phyloP scores from a whole-genome alignment of 1,139 yeast species.

The Entelexis paramagnoliae region DNA sequence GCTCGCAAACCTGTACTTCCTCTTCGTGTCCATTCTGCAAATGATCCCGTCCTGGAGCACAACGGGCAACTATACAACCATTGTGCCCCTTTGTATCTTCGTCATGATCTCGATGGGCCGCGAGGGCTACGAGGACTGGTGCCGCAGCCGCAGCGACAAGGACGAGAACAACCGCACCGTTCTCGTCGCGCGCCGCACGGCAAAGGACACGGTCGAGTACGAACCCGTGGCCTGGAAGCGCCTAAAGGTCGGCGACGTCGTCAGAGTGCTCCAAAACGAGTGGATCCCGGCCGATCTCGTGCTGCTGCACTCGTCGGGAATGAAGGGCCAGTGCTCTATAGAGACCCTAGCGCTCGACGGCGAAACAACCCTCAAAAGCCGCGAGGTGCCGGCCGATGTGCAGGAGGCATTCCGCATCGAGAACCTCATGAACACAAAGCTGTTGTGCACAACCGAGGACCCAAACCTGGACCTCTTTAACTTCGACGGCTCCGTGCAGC shows the following conservation, averaged over 20 bases:
- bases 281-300: constrained; percentile 91
- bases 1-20: constrained; percentile 74
- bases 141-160: constrained; percentile 75
- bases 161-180: constrained; percentile 65
- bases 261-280: constrained; percentile 64
- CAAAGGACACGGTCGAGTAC: constrained; percentile 64
- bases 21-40: constrained; percentile 82
- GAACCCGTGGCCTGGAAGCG: constrained; percentile 65
- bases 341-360: constrained; percentile 99
- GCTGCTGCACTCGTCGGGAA: constrained; percentile 54
- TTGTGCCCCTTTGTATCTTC: constrained; percentile 74
- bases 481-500: constrained; percentile 62
- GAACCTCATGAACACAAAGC: constrained; percentile 32
- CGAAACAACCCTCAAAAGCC: constrained; percentile 79
- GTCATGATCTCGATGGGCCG: constrained; percentile 84
- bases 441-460: constrained; percentile 59
- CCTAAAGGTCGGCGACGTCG: constrained; percentile 72
- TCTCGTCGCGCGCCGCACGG: constrained; percentile 38
- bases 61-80: constrained; percentile 92
- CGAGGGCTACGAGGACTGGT: constrained; percentile 89
- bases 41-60: constrained; percentile 98
- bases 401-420: constrained; percentile 23
- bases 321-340: constrained; percentile 63
- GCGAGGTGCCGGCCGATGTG: constrained; percentile 51
- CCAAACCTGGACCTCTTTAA: constrained; percentile 87